Evolutionary conservation across 1,284 basidiomycete genomes (phyloP), one percentile per base, ranked within the genome.

Genomic region (Apiotrichum domesticum): DNA sequence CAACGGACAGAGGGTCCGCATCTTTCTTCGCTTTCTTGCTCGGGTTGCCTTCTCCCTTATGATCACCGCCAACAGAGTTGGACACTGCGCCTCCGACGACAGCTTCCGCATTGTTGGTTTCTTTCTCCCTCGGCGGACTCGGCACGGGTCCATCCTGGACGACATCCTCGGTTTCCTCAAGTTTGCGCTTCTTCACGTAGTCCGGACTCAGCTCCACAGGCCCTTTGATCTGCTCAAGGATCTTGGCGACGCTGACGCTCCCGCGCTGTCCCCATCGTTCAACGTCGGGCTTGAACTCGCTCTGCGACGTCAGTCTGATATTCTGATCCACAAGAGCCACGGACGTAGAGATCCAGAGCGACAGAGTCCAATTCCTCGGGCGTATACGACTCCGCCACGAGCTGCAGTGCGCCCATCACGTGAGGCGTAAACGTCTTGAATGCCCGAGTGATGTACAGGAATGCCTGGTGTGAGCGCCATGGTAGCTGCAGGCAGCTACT

Each of bases 401-500:
- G 79, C 54, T 84, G 83, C 68, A 95, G 77, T 2, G 90, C 85
- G n/a, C 91, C 90, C 9, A 92, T 74, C 40, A 93, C 79, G 63
- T 84, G 78, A 1, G 87, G 84, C 6, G 85, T 82, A 3, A 85
- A 87, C 70, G 90, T 87, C 55, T 84, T 82, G 66, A 94, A 84
- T 2, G 87, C 81, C 21, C 84, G 83, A n/a, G 85, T 84, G 60
- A 95, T 86, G 73, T 95, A 96, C 0, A 83, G 81, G 68, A 85
- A 92, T 3, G 90, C 87, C 51, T 77, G 48, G 0, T 21, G 21
- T 21, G 21, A 2, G 54, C 63, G n/a, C 63, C 14, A 2, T 6
- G 33, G 13, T 6, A 46, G 33, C n/a, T 34, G 43, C 29, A 35
- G 14, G 3, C 14, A 4, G 39, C 6, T 52, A 48, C 74, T 57